Base-by-base conservation (phyloP, 768 basidiomycete genomes). In the Phylloporus sp. region DNA sequence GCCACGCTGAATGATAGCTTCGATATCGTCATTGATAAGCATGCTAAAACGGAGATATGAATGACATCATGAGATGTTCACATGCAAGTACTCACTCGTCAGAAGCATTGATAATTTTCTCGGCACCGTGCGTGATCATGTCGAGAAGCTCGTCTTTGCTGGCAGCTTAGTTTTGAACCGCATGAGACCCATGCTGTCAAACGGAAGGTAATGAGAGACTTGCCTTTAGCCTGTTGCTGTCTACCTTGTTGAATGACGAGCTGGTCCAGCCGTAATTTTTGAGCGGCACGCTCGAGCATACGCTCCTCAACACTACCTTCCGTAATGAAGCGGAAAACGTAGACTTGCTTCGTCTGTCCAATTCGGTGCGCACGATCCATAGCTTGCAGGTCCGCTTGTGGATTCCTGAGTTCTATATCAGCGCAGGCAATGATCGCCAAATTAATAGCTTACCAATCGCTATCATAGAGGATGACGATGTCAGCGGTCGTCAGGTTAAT, bases 311-410 rank as follows among this genome's bases (percentile, higher is more conserved):
- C 95, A 50, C 91, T 94, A 42, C 88, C 90, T 72, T 95, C 91
- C 0, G 95, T 95, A 60, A 97, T 87, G 69, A 97, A 95, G n/a
- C 95, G 76, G 76, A 91, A 98, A 5, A 97, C 95, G 61, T 93
- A 95, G 18, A 97, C 95, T 70, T 97, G 94, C 72, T 95, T 97
- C 40, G 91, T 95, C 72, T 97, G 94, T 4, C 94, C 94, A 55
- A 95, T 95, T 50, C 93, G 89, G 73, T 95, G 94, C 0, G 95
- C 95, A 51, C 93, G 89, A 64, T 98, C 94, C 95, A 97, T 97
- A 5, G 97, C 97, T 67, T 99, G 97, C 41, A 99, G 71, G 74
- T 99, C 97, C 2, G 95, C 97, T 72, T 99, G 97, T 2, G 97
- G 95, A 68, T 98, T 99, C 93, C 88, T 92, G 35, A 58, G 18